A percentile compares a stretch with the other conserved stretches of the same genome.
Evolutionary conservation across 345 rosid genomes (phyloP).

Genomic region (Xanthoceras sorbifolium): DNA sequence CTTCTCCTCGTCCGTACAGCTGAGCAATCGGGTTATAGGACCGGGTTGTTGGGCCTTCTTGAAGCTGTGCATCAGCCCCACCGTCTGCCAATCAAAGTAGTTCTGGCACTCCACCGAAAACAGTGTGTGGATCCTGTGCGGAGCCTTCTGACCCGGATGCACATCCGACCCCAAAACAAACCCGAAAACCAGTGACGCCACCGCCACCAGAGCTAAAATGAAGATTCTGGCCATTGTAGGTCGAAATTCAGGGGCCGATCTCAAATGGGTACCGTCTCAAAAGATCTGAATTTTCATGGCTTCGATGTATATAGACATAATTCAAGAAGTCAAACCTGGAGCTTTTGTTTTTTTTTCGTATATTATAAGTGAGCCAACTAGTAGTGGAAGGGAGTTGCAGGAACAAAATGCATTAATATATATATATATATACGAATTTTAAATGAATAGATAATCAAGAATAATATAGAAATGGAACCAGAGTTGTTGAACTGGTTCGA

Average conservation of each 20-base stretch:
- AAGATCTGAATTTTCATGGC: conserved; percentile 45
- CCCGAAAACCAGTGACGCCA: conserved; percentile 29
- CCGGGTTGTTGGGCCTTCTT: conserved; percentile 87
- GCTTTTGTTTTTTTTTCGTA: neutral
- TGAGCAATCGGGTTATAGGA: conserved; percentile 83
- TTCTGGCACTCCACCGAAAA: conserved; percentile 96
- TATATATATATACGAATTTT: neutral
- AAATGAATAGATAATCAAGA: neutral
- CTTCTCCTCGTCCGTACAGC: conserved; percentile 90
- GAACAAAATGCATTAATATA: conserved; percentile 1
- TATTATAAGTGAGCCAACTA: neutral
- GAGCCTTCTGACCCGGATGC: conserved; percentile 44
- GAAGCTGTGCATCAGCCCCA: conserved; percentile 91
- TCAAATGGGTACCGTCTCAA: conserved; percentile 29
- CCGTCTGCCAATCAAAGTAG: conserved; percentile 99
- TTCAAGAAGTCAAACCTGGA: conserved; percentile 43
- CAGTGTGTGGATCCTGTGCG: conserved; percentile 89
- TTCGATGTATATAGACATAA: neutral
- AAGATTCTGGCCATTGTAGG: conserved; percentile 41
- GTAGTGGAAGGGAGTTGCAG: conserved; percentile 14
- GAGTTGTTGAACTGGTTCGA: conserved; percentile 7
- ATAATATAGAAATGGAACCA: neutral
- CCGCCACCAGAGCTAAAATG: conserved; percentile 18
- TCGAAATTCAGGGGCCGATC: conserved; percentile 33
- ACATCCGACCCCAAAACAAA: conserved; percentile 34